Percentiles rank a stretch among this genome's conserved stretches.
phyloP scores from a whole-genome alignment of 1,284 basidiomycete species.

The Ustilago esculenta region DNA sequence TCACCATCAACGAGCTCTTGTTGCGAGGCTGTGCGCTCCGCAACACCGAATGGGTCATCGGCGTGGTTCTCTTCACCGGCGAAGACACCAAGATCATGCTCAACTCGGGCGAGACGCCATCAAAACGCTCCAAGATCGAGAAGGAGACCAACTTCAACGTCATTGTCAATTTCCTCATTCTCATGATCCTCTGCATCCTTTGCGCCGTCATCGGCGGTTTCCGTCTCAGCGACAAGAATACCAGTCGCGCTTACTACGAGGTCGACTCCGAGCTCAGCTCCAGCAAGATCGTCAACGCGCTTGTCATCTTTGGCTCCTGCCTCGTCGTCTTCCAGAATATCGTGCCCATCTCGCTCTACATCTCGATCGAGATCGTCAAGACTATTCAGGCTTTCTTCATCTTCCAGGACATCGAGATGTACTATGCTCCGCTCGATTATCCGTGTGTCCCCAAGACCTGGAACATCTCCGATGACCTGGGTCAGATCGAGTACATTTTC shows the following conservation, averaged over 20 bases:
- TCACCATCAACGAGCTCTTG: constrained; percentile 91
- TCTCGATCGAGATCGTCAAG: constrained; percentile 97
- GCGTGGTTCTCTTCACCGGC: constrained; percentile 92
- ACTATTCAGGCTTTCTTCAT: constrained; percentile 98
- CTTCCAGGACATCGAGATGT: constrained; percentile 94
- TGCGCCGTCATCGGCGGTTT: constrained; percentile 79
- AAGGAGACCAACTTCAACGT: constrained; percentile 99
- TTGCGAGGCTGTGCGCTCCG: constrained; percentile 91
- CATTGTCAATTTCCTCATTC: constrained; percentile 86
- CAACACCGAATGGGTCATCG: constrained; percentile 94
- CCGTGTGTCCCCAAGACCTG: constrained; percentile 94
- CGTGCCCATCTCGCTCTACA: constrained; percentile 95
- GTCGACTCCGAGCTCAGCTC: constrained; percentile 33
- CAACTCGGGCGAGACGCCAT: constrained; percentile 81
- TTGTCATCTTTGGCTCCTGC: constrained; percentile 79
- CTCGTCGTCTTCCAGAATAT: constrained; percentile 98
- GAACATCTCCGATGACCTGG: constrained; percentile 97
- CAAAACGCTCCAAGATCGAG: constrained; percentile 95
- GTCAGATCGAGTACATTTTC: constrained; percentile 97
- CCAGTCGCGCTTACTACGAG: constrained; percentile 77
- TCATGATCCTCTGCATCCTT: constrained; percentile 81
- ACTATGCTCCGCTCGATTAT: constrained; percentile 82
- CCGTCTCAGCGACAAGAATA: constrained; percentile 74
- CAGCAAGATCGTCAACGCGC: constrained; percentile 77
- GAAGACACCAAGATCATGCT: constrained; percentile 98